phyloP scores from a whole-genome alignment of 192 early-diverging fungal species.

The Linnemannia zychae region DNA sequence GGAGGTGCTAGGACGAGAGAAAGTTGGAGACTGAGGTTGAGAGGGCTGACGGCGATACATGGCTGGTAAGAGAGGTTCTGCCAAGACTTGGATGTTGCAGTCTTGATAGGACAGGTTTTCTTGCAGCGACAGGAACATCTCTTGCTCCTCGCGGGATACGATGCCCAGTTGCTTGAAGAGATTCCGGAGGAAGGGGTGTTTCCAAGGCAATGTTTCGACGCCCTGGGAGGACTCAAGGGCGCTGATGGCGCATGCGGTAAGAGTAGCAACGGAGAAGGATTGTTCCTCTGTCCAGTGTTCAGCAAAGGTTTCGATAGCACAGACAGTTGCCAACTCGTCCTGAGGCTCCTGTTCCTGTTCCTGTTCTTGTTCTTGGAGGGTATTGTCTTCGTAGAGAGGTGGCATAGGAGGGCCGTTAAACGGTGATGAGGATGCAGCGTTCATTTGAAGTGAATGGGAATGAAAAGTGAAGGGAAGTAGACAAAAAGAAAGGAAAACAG shows the following conservation, averaged over 20 bases:
- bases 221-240: constrained; percentile 29
- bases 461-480: background rate
- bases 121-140: constrained; percentile 43
- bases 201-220: constrained; percentile 50
- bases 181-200: constrained; percentile 44
- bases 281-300: constrained; percentile 54
- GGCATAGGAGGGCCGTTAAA: background rate
- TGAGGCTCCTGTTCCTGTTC: background rate
- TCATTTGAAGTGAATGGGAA: background rate
- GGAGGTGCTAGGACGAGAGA: constrained; percentile 3
- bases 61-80: constrained; percentile 37
- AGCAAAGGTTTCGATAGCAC: constrained; percentile 51
- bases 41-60: constrained; percentile 10
- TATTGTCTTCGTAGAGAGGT: background rate
- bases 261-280: constrained; percentile 41
- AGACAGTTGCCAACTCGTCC: constrained; percentile 45
- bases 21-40: background rate
- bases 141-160: constrained; percentile 42
- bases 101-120: constrained; percentile 51
- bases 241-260: constrained; percentile 48
- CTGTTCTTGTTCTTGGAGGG: background rate
- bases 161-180: constrained; percentile 48
- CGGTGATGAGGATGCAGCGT: background rate
- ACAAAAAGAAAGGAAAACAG: background rate
- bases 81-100: constrained; percentile 47